A percentile compares a stretch with the other conserved stretches of the same genome.
Evolutionary conservation across 768 basidiomycete genomes (phyloP).

Genomic region (Lactarius psammicola): DNA sequence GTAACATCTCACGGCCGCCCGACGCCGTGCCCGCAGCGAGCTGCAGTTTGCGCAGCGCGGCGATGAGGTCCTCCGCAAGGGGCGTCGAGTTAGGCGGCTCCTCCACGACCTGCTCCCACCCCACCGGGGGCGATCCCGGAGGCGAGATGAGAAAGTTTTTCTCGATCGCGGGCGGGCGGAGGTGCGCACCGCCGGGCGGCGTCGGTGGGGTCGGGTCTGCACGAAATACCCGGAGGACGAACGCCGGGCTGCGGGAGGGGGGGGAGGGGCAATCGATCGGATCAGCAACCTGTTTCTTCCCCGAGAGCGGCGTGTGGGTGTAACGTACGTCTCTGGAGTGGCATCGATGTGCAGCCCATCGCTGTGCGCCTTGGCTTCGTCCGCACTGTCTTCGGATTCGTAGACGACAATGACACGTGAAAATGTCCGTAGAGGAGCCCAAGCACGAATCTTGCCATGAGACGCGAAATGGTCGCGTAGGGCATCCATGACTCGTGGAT

Average conservation of each 20-base stretch:
- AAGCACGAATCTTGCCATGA: conserved; percentile 83
- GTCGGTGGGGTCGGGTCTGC: conserved; percentile 62
- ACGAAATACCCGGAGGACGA: conserved; percentile 65
- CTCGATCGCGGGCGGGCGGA: conserved; percentile 75
- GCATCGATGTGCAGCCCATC: conserved; percentile 63
- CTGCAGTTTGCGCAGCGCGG: conserved; percentile 72
- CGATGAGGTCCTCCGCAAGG: conserved; percentile 84
- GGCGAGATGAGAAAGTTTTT: conserved; percentile 98
- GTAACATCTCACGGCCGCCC: conserved; percentile 51
- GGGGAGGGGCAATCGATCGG: not conserved
- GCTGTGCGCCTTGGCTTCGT: conserved; percentile 61
- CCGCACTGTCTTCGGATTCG: conserved; percentile 57
- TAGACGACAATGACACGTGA: conserved; percentile 83
- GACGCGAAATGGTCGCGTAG: conserved; percentile 68
- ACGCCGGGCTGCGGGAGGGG: conserved; percentile 44
- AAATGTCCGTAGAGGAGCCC: conserved; percentile 85
- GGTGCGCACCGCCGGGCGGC: conserved; percentile 34
- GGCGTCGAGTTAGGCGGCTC: conserved; percentile 84
- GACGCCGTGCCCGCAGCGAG: conserved; percentile 38
- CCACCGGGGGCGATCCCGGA: conserved; percentile 94
- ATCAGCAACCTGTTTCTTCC: conserved; percentile 12
- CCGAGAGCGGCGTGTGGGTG: not conserved
- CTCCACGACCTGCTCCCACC: conserved; percentile 91
- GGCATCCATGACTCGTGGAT: conserved; percentile 61
- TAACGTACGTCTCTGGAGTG: conserved; percentile 49